A percentile compares a stretch with the other conserved stretches of the same genome.
These are phyloP conservation scores for Silene noctiflora DNA, from an alignment of 179 eudicot species.

Conservation along the genomic window DNA sequence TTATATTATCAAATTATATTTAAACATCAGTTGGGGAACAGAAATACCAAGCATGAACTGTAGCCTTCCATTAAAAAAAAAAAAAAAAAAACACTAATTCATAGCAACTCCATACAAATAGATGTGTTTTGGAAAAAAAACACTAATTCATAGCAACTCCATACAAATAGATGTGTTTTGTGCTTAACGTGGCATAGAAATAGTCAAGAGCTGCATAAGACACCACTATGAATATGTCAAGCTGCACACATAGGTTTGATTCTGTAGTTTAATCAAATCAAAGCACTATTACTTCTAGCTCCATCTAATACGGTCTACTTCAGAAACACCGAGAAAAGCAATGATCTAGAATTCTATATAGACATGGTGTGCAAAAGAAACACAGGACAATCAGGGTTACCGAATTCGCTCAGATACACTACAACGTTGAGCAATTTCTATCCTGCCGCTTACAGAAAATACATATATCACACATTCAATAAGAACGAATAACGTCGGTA, in stretches of 20 bases:
- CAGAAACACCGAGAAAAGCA: not conserved
- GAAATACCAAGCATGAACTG: too few relatives aligned
- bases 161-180: not conserved
- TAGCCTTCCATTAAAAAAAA: too few relatives aligned
- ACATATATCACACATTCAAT: too few relatives aligned
- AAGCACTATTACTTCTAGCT: not conserved
- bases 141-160: not conserved
- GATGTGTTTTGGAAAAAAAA: too few relatives aligned
- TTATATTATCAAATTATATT: too few relatives aligned
- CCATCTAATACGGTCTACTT: not conserved
- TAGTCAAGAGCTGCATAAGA: not conserved
- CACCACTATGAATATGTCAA: not conserved
- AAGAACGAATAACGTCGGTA: too few relatives aligned
- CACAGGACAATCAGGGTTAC: not conserved
- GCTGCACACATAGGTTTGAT: not conserved
- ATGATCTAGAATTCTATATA: not conserved
- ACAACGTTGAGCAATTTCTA: too few relatives aligned
- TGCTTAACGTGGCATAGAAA: not conserved
- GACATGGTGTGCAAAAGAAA: not conserved
- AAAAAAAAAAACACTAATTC: too few relatives aligned
- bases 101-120: too few relatives aligned
- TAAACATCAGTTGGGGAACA: too few relatives aligned
- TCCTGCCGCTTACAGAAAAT: too few relatives aligned
- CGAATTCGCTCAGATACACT: too few relatives aligned
- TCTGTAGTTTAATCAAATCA: not conserved